Evolutionary conservation across 169 alveolate genomes (phyloP), one percentile per base, ranked within the genome.

Genomic region (Plasmodium reichenowi): DNA sequence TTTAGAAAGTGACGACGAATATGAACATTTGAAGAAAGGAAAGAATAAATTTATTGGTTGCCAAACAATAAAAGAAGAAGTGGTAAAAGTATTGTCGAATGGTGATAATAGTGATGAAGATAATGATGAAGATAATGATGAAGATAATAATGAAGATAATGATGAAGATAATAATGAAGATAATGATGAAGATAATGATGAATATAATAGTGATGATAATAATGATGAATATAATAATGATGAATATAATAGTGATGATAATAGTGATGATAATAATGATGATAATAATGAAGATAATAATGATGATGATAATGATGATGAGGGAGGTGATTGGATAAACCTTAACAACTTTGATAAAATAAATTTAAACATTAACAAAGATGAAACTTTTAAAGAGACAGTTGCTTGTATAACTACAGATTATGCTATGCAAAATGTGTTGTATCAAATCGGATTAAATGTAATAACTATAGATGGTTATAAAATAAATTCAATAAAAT

Each of bases 361-460:
- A 22, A 54, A 52, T 56, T 74, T 75, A 72, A 58, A 70, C 45
- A 73, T 88, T 38, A 59, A 93, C 12, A 88, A 26, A 32, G 17
- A 73, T 15, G 91, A 73, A 45, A 72, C 63, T 32, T 87, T 74
- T 50, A 80, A 87, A 26, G 32, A 60, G 10, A 64, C 74, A 52
- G 93, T 95, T 9, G 96, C 97, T 38, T 95, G 97, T 54, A 90
- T 97, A 88, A 97, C 98, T 29, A 96, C 97, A 47, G 98, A 97
- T 72, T 97, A 93, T 87, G 96, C 98, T 13, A 96, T 97, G 97
- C 97, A 97, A 59, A 97, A 97, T 83, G 98, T 97, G 3, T 62
- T 96, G 13, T 86, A 96, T 67, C 97, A 97, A 72, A 96, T 97
- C 80, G 98, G 98, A 9, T 86, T 97, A 71, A 93, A 94, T 74